Evolutionary conservation across 768 basidiomycete genomes (phyloP).

Genomic region (Suillus spraguei): DNA sequence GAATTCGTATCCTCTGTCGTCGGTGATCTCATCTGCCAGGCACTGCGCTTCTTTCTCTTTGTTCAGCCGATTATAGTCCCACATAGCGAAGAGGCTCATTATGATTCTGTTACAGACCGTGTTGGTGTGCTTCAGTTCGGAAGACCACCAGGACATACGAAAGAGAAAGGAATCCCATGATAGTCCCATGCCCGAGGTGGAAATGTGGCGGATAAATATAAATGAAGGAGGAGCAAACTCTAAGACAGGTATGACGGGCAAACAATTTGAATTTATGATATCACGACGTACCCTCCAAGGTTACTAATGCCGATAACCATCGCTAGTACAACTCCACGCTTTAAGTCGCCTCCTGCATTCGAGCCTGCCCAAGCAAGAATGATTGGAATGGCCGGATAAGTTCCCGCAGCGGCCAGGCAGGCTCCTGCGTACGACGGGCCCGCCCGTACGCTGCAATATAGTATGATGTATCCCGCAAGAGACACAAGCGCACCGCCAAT

Average conservation of each 20-base stretch:
- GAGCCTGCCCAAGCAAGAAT: constrained; percentile 56
- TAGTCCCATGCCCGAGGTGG: constrained; percentile 39
- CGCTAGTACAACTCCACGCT: constrained; percentile 52
- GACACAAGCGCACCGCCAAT: constrained; percentile 44
- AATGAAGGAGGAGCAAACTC: constrained; percentile 46
- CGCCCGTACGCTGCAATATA: constrained; percentile 38
- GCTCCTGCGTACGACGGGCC: constrained; percentile 45
- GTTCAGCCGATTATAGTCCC: constrained; percentile 51
- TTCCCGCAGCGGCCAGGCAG: constrained; percentile 53
- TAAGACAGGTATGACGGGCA: constrained; percentile 11
- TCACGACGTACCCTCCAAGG: constrained; percentile 47
- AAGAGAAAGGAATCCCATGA: constrained; percentile 37
- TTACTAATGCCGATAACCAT: constrained; percentile 58
- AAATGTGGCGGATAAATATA: constrained; percentile 41
- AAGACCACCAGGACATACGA: constrained; percentile 20
- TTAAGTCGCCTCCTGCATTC: constrained; percentile 58
- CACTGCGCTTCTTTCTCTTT: constrained; percentile 50
- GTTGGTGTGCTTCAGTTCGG: constrained; percentile 22
- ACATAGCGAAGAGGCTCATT: constrained; percentile 46
- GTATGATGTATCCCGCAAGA: constrained; percentile 54
- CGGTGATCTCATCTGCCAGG: constrained; percentile 43
- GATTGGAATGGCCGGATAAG: constrained; percentile 52
- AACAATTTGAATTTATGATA: constrained; percentile 31
- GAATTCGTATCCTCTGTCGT: constrained; percentile 42
- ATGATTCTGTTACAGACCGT: constrained; percentile 41